Conservation (phyloP, 2,329 filamentous ascomycete genomes). For the Aspergillus arachidicola region DNA sequence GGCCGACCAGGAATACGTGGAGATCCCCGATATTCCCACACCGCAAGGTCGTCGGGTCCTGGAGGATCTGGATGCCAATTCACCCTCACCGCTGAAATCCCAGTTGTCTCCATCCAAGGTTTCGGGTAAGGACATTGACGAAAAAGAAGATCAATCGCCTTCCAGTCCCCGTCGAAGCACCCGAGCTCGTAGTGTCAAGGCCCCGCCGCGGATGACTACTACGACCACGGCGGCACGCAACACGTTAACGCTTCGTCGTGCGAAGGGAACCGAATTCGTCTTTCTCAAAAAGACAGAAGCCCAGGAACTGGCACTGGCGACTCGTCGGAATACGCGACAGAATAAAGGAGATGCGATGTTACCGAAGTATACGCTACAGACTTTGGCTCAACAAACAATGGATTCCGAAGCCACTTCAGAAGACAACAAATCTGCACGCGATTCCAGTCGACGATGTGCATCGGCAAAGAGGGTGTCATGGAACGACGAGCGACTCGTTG, state of each 20-base stretch:
- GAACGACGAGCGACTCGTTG: conserved; percentile 41
- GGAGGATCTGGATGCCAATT: conserved; percentile 42
- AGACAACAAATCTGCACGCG: conserved; percentile 7
- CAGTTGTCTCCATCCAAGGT: conserved; percentile 33
- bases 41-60: conserved; percentile 38
- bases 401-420: conserved; percentile 6
- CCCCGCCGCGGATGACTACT: conserved; percentile 22
- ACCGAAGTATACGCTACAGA: conserved; percentile 35
- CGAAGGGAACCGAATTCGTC: conserved; percentile 49
- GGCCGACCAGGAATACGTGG: conserved; percentile 16
- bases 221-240: conserved; percentile 34
- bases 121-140: conserved; percentile 14
- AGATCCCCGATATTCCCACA: conserved; percentile 25
- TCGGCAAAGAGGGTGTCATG: conserved; percentile 37
- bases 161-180: conserved; percentile 42
- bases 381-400: conserved; percentile 23
- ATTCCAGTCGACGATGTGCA: conserved; percentile 9
- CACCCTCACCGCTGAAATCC: conserved; percentile 39
- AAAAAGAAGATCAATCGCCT: conserved; percentile 19
- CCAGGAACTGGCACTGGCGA: conserved; percentile 45
- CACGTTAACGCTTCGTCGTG: conserved; percentile 45
- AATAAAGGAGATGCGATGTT: conserved; percentile 44
- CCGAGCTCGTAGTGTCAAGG: conserved; percentile 31
- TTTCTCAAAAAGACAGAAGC: conserved; percentile 45
- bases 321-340: conserved; percentile 45